Percentiles rank a stretch among this genome's conserved stretches.
phyloP scores from a whole-genome alignment of 345 rosid species.

The Nasturtium officinale region DNA sequence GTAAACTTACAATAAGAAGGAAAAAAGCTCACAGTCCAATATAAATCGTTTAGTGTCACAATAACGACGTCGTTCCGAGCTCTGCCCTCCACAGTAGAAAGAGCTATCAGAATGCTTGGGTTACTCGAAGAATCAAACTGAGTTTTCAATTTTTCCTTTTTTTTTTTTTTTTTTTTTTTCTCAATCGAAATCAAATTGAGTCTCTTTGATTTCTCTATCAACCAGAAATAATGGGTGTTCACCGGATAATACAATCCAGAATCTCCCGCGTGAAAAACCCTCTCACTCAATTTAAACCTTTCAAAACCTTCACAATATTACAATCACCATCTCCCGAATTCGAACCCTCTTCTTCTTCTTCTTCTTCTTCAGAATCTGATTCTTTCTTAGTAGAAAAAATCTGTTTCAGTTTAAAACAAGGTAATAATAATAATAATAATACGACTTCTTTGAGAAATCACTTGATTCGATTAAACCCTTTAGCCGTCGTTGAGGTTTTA shows the following conservation, averaged over 20 bases:
- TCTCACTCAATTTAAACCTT: constrained; percentile 21
- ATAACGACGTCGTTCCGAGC: constrained; percentile 7
- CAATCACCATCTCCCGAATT: constrained; percentile 16
- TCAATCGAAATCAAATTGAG: background rate
- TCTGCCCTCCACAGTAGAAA: background rate
- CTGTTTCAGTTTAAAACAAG: constrained; percentile 55
- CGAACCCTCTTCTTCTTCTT: constrained; percentile 43
- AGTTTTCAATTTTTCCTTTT: background rate
- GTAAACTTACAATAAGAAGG: no score
- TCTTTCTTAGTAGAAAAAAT: constrained; percentile 67
- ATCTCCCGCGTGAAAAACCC: constrained; percentile 9
- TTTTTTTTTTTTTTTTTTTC: background rate
- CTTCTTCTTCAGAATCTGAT: constrained; percentile 35
- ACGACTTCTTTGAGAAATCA: constrained; percentile 42
- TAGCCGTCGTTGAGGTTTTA: constrained; percentile 57
- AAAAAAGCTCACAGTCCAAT: no score
- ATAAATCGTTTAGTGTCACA: no score
- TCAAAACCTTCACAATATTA: constrained; percentile 29
- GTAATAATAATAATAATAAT: constrained; percentile 38
- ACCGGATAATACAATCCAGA: constrained; percentile 7
- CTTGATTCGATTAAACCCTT: constrained; percentile 53
- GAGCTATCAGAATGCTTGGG: background rate
- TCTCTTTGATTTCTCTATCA: background rate
- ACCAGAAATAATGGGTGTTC: constrained; percentile 14
- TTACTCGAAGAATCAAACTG: constrained; percentile 5